These are phyloP conservation scores for Ophiocordyceps robertsii DNA, from an alignment of 2,329 filamentous ascomycete species.

Conservation along the genomic window DNA sequence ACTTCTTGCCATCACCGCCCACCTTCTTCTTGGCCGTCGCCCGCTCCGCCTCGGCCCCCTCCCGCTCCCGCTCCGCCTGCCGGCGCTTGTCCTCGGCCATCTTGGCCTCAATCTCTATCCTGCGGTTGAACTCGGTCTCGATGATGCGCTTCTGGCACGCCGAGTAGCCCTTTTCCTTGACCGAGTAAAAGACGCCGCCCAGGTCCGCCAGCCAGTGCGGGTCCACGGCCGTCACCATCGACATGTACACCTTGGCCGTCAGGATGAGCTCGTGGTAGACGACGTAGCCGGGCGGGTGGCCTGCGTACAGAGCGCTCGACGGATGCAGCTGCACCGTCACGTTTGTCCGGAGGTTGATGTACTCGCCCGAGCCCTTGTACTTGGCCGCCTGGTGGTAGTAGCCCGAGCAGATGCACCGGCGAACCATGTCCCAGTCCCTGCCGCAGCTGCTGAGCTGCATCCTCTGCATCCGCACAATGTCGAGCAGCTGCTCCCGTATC, in stretches of 20 bases:
- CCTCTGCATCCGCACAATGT: conserved; percentile 90
- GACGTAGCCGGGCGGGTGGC: conserved; percentile 91
- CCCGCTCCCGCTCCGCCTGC: conserved; percentile 42
- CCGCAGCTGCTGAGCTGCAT: conserved; percentile 81
- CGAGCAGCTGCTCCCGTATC: conserved; percentile 81
- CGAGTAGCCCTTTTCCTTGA: conserved; percentile 96
- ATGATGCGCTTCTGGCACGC: conserved; percentile 73
- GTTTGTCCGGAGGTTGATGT: conserved; percentile 89
- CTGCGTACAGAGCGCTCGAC: conserved; percentile 85
- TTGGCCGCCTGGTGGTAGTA: conserved; percentile 98
- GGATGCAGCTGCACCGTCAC: conserved; percentile 92
- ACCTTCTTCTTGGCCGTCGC: conserved; percentile 21
- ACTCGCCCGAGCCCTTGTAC: conserved; percentile 92
- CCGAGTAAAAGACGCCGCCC: conserved; percentile 90
- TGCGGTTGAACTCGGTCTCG: conserved; percentile 82
- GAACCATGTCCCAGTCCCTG: conserved; percentile 92
- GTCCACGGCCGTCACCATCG: conserved; percentile 88
- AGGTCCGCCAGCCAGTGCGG: conserved; percentile 95
- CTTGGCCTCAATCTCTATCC: conserved; percentile 84
- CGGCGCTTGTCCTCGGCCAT: conserved; percentile 75
- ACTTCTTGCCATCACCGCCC: conserved; percentile 33
- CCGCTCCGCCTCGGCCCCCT: conserved; percentile 34
- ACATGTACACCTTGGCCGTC: conserved; percentile 96
- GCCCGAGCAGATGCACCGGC: conserved; percentile 92
- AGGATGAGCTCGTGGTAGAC: conserved; percentile 97